These are phyloP conservation scores for Cairneyella variabilis DNA, from an alignment of 495 filamentous ascomycete genomes.

Conservation along the genomic window DNA sequence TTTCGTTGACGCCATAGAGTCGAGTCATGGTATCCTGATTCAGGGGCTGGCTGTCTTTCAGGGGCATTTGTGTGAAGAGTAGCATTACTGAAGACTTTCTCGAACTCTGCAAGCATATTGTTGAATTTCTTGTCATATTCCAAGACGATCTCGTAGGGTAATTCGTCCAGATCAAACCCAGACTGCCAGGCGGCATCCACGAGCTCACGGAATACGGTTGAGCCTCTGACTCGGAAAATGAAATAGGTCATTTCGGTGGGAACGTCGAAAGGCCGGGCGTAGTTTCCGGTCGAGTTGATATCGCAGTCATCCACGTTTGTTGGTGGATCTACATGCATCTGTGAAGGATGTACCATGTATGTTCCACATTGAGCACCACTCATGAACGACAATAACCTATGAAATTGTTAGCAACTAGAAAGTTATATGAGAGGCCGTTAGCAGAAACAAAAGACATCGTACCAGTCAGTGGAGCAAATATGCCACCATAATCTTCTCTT, in stretches of 20 bases:
- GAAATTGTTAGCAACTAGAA: neutral
- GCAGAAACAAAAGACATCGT: neutral
- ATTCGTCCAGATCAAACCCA: conserved; percentile 6
- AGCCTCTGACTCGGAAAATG: conserved; percentile 5
- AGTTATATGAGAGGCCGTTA: too few relatives aligned
- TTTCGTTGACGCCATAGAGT: neutral
- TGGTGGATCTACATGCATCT: conserved; percentile 14
- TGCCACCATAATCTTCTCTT: conserved; percentile 20
- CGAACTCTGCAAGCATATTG: neutral
- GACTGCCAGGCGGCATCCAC: conserved; percentile 10
- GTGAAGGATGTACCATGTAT: conserved; percentile 11
- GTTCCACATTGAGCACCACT: conserved; percentile 19
- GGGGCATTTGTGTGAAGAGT: neutral
- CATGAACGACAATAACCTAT: conserved; percentile 18
- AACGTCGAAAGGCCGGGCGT: conserved; percentile 2
- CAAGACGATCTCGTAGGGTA: conserved; percentile 14
- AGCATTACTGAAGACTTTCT: neutral
- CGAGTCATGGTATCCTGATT: neutral
- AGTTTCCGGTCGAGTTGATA: conserved; percentile 8
- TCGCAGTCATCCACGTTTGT: conserved; percentile 8
- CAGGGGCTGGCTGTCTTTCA: neutral
- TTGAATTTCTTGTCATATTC: conserved; percentile 12
- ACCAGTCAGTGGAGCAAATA: conserved; percentile 18
- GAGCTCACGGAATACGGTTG: conserved; percentile 9
- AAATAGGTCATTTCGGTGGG: conserved; percentile 18